These are phyloP conservation scores for Venturia oleaginea DNA, from an alignment of 2,329 filamentous ascomycete species.

Conservation along the genomic window DNA sequence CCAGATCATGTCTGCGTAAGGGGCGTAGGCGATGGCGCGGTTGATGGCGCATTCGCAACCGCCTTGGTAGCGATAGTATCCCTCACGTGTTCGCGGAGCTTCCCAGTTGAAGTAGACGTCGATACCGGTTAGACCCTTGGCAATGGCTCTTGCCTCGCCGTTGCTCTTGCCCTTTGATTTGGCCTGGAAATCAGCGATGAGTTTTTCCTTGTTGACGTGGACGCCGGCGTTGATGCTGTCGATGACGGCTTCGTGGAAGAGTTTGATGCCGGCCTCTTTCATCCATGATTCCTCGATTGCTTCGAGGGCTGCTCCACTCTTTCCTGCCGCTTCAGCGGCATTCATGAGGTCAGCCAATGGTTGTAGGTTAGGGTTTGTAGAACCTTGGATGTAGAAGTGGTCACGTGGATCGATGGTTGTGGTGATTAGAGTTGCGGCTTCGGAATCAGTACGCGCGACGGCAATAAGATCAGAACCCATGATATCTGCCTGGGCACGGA, in stretches of 20 bases:
- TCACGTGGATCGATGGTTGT: constrained; percentile 93
- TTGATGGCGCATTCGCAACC: constrained; percentile 88
- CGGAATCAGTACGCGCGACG: constrained; percentile 90
- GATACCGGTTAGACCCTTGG: constrained; percentile 64
- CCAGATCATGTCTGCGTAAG: constrained; percentile 95
- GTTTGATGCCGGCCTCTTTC: constrained; percentile 66
- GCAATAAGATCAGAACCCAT: constrained; percentile 90
- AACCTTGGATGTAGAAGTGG: constrained; percentile 84
- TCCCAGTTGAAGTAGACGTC: constrained; percentile 96
- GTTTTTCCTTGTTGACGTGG: constrained; percentile 57
- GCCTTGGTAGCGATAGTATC: constrained; percentile 87
- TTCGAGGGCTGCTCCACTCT: constrained; percentile 72
- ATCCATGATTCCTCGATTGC: constrained; percentile 88
- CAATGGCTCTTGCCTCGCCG: constrained; percentile 68
- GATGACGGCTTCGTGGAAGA: constrained; percentile 83
- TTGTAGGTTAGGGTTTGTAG: constrained; percentile 75
- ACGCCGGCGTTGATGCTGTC: constrained; percentile 67
- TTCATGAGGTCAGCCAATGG: constrained; percentile 88
- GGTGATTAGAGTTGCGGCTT: constrained; percentile 94
- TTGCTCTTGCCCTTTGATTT: constrained; percentile 77
- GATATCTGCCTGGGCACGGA: constrained; percentile 94
- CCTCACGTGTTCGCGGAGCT: constrained; percentile 81
- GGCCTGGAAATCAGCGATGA: constrained; percentile 58
- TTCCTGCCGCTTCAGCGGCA: constrained; percentile 72
- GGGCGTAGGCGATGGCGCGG: constrained; percentile 82